phyloP scores from a whole-genome alignment of 148 eudicot species.

The Amaranthus hypochondriacus region DNA sequence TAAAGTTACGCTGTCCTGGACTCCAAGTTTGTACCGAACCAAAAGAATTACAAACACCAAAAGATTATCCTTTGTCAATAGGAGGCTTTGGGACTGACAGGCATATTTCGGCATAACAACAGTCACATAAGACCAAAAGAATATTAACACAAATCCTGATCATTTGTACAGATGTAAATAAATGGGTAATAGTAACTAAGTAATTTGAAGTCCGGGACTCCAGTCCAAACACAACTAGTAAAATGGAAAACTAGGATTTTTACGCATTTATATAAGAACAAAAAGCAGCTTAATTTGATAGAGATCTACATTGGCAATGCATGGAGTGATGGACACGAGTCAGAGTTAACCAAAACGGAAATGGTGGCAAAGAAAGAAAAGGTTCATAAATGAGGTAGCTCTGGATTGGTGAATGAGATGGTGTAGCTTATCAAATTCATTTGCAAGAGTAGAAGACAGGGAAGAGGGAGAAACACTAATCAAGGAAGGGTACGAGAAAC shows the following conservation, averaged over 20 bases:
- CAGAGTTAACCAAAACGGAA: not conserved
- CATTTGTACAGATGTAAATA: not conserved
- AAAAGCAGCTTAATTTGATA: not conserved
- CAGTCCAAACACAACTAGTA: not conserved
- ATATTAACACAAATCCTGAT: not conserved
- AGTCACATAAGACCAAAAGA: not conserved
- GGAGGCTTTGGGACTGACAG: not conserved
- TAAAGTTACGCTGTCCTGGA: not conserved
- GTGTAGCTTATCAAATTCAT: not conserved
- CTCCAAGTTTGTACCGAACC: not conserved
- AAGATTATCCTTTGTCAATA: not conserved
- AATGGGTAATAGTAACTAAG: not conserved
- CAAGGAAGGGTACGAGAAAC: not conserved
- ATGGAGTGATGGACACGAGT: not conserved
- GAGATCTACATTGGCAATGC: not conserved
- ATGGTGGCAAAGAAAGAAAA: not conserved
- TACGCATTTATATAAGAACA: not conserved
- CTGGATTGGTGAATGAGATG: too few relatives aligned
- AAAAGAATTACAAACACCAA: not conserved
- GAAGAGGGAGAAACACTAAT: not conserved
- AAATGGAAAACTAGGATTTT: not conserved
- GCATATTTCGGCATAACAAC: not conserved
- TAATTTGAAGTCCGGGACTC: not conserved
- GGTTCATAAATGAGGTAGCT: too few relatives aligned
- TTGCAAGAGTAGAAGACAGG: not conserved